Evolutionary conservation across 345 rosid species (phyloP), one percentile per base, ranked within the genome.

Genomic region (Ceriops tagal): DNA sequence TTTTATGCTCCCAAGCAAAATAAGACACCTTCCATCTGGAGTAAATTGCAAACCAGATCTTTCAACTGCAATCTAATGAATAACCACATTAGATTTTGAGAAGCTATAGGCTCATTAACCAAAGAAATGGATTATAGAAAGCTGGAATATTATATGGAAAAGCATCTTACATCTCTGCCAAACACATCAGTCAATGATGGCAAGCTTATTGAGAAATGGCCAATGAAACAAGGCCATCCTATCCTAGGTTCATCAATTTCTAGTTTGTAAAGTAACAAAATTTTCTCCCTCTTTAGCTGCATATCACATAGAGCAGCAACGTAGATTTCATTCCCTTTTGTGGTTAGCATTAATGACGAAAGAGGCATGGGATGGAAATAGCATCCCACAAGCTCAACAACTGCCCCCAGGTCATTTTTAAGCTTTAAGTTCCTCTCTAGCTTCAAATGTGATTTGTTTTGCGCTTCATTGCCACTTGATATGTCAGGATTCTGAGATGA

Each of bases 141-240:
- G 22, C 34, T 9, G 28, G 37, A 27, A 65, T 67, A 71, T 61
- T 30, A 37, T 22, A 8, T 67, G 52, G 31, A 20, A 55, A 68
- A 66, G 53, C 13, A 53, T 71, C 76, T 79, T 81, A 84, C 88
- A 63, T 75, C 82, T 80, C 82, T 72, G 62, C 82, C 75, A 73
- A 63, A 76, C 43, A 69, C 72, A 72, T 80, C 81, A 65, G 77
- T 77, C 61, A 76, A 61, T 80, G 65, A 71, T 52, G 96, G 92
- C 57, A 86, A 72, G 31, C 58, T 71, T 58, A 79, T 75, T 55
- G 81, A 67, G 28, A 96, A 83, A 74, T 87, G 78, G 73, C 97
- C 97, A 74, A 89, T 71, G 73, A 83, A 80, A 47, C 82, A 85
- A 70, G 99, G 99, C 73, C 80, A 69, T 73, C 96, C 99, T 72